phyloP scores from a whole-genome alignment of 805 yeast genomes.

The Teunomyces funiuensis region DNA sequence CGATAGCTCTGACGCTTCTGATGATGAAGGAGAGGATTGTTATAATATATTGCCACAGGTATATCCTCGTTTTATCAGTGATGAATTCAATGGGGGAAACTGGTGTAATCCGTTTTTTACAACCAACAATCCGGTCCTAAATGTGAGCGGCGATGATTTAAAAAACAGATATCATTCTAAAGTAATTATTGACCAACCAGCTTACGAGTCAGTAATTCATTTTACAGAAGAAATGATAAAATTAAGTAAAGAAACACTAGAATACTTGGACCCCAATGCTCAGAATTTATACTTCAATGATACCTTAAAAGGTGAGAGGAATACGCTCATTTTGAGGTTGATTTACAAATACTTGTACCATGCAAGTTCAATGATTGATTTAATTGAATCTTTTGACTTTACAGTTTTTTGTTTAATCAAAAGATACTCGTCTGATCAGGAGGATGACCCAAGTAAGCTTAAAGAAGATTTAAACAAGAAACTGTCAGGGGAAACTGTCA shows the following conservation, averaged over 20 bases:
- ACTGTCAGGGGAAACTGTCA: not conserved
- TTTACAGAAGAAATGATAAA: slow-evolving; percentile 38
- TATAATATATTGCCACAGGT: slow-evolving; percentile 55
- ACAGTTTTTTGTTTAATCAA: slow-evolving; percentile 49
- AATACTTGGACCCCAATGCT: slow-evolving; percentile 34
- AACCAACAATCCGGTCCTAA: slow-evolving; percentile 34
- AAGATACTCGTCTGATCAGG: slow-evolving; percentile 23
- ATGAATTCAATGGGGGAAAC: slow-evolving; percentile 74
- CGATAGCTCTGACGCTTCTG: slow-evolving; percentile 36
- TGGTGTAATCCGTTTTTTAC: slow-evolving; percentile 70
- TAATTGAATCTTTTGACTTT: slow-evolving; percentile 62
- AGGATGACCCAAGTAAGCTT: slow-evolving; percentile 15
- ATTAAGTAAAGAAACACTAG: slow-evolving; percentile 43
- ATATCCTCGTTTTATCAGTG: slow-evolving; percentile 65
- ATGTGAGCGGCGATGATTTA: slow-evolving; percentile 44
- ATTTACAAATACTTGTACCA: slow-evolving; percentile 53
- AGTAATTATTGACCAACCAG: slow-evolving; percentile 50
- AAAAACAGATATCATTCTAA: slow-evolving; percentile 44
- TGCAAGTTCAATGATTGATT: slow-evolving; percentile 49
- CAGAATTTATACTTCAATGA: slow-evolving; percentile 39
- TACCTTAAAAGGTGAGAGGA: slow-evolving; percentile 39
- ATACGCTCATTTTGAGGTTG: slow-evolving; percentile 52
- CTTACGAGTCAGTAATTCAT: slow-evolving; percentile 37
- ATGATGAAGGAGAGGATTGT: slow-evolving; percentile 34
- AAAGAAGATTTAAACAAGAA: slow-evolving; percentile 8